Percentiles rank a stretch among this genome's conserved stretches.
phyloP scores from a whole-genome alignment of 164 flowering plant genomes.

The Magnolia sinica region DNA sequence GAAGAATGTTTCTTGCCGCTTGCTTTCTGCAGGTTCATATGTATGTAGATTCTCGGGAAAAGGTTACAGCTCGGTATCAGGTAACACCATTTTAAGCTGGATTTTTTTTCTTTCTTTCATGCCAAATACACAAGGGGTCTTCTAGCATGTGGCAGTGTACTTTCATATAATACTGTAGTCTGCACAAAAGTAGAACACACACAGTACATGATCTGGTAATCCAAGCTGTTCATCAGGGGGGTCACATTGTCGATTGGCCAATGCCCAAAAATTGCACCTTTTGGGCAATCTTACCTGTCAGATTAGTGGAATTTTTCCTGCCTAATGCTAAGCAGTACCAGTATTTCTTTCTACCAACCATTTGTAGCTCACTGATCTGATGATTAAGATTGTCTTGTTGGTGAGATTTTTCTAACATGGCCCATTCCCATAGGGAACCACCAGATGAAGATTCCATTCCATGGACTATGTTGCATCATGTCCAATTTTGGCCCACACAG shows the following conservation, averaged over 20 bases:
- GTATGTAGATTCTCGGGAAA: slow-evolving; percentile 86
- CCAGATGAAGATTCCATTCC: background rate
- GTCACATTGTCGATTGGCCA: too few species aligned
- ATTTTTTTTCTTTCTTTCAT: too few species aligned
- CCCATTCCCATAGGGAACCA: background rate
- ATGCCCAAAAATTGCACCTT: too few species aligned
- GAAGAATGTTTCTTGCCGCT: background rate
- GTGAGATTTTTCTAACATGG: background rate
- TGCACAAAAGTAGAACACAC: background rate
- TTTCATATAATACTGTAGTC: background rate
- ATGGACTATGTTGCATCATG: background rate
- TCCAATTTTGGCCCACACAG: background rate
- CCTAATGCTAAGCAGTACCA: background rate
- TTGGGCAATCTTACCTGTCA: background rate
- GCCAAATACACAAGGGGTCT: background rate
- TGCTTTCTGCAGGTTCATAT: slow-evolving; percentile 59
- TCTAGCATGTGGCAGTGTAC: background rate
- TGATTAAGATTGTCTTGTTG: background rate
- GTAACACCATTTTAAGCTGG: slow-evolving; percentile 26
- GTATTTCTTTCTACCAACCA: background rate
- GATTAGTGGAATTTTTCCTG: background rate
- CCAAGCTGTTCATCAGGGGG: background rate
- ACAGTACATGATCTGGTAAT: background rate
- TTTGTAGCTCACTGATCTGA: background rate
- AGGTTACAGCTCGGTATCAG: slow-evolving; percentile 97